phyloP scores from a whole-genome alignment of 306 rosid species.

The Notholithocarpus densiflorus region DNA sequence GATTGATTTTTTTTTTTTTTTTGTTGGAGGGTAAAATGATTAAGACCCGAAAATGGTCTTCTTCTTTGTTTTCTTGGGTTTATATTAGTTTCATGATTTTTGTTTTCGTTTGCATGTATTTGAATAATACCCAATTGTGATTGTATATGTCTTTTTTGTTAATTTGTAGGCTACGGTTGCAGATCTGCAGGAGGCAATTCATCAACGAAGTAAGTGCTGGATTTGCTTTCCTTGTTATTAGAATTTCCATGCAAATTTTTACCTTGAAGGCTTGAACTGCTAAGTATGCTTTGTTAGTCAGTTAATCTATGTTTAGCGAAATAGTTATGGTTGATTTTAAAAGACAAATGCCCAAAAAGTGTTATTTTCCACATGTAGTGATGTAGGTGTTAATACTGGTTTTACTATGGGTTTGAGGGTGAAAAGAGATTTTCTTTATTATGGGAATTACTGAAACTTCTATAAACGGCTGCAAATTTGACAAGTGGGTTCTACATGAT shows the following conservation, averaged over 20 bases:
- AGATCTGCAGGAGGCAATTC: conserved; percentile 89
- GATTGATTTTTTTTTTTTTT: background rate
- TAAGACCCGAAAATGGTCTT: background rate
- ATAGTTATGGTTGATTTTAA: background rate
- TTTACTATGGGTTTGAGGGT: background rate
- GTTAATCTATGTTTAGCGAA: background rate
- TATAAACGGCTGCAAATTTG: background rate
- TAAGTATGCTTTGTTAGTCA: background rate
- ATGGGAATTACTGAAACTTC: background rate
- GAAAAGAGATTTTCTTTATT: background rate
- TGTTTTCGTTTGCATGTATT: background rate
- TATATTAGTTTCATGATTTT: background rate
- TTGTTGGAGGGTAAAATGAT: background rate
- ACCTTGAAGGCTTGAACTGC: background rate
- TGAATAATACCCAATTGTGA: conserved; percentile 5
- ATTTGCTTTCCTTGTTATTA: background rate
- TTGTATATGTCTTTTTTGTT: conserved; percentile 10
- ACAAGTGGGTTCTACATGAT: background rate
- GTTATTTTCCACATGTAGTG: background rate
- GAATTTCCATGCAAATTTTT: background rate
- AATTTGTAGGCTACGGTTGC: conserved; percentile 78
- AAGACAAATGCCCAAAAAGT: background rate
- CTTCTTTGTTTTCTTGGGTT: background rate
- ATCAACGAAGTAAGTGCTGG: conserved; percentile 67
- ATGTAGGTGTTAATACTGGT: background rate